phyloP scores from a whole-genome alignment of 2,329 filamentous ascomycete genomes.

The Colletotrichum lentis region DNA sequence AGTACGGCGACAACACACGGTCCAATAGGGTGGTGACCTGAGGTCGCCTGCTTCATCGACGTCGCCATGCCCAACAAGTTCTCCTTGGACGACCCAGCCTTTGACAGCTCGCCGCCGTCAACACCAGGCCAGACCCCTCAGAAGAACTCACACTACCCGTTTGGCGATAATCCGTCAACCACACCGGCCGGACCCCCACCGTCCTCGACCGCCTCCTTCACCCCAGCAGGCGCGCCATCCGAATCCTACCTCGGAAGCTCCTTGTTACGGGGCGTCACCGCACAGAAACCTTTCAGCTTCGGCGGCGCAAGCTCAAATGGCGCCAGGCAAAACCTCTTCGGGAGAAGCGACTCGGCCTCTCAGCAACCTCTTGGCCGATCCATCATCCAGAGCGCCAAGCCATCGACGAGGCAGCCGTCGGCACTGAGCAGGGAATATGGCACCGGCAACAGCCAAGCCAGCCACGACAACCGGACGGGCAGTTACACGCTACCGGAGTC shows the following conservation, averaged over 20 bases:
- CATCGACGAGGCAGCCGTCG: constrained; percentile 56
- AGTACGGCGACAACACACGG: constrained; percentile 10
- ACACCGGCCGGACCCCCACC: constrained; percentile 62
- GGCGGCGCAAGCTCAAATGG: constrained; percentile 46
- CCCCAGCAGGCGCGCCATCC: constrained; percentile 64
- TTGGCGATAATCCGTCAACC: constrained; percentile 58
- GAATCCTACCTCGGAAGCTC: constrained; percentile 64
- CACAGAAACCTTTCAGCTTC: constrained; percentile 52
- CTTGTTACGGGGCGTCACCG: constrained; percentile 55
- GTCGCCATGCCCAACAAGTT: constrained; percentile 53
- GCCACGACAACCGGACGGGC: constrained; percentile 38
- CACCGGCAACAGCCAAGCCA: constrained; percentile 6
- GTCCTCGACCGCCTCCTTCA: constrained; percentile 63
- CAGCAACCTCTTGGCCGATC: constrained; percentile 59
- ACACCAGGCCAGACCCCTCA: constrained; percentile 51
- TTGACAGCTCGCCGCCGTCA: constrained; percentile 55
- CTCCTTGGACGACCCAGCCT: constrained; percentile 53
- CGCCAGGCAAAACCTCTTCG: constrained; percentile 51
- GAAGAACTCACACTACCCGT: constrained; percentile 46
- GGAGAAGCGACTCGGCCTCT: constrained; percentile 48
- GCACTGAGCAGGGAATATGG: constrained; percentile 58
- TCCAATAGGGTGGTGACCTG: constrained; percentile 31
- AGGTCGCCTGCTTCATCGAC: constrained; percentile 28
- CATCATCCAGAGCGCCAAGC: constrained; percentile 48
- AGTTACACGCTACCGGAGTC: constrained; percentile 43